Evolutionary conservation across 179 eudicot species (phyloP).

Genomic region (Drosera spatulata): DNA sequence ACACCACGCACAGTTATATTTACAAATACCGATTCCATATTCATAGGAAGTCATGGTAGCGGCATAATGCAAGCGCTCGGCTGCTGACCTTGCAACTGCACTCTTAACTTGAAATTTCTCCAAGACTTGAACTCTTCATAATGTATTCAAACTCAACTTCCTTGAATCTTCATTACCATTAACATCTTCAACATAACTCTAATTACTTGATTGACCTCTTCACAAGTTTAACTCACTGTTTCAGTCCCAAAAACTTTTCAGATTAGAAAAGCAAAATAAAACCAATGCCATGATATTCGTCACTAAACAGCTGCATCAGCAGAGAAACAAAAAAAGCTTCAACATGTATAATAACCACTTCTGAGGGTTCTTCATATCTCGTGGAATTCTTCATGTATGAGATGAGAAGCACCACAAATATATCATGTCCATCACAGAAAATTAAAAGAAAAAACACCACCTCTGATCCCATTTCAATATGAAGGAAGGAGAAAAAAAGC

Average conservation of each 20-base stretch:
- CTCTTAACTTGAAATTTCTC: conserved; percentile 79
- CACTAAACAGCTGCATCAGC: not conserved
- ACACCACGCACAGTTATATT: conserved; percentile 3
- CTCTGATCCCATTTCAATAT: too few species aligned
- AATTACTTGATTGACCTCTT: conserved; percentile 81
- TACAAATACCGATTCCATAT: conserved; percentile 13
- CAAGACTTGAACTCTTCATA: conserved; percentile 87
- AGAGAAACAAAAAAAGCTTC: not conserved
- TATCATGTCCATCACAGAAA: too few species aligned
- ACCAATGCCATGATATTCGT: not conserved
- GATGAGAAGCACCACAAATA: too few species aligned
- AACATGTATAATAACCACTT: not conserved
- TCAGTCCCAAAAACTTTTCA: conserved; percentile 57
- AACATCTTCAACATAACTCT: conserved; percentile 83
- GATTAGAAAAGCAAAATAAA: conserved; percentile 8
- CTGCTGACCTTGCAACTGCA: conserved; percentile 85
- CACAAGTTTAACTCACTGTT: conserved; percentile 73
- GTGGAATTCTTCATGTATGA: too few species aligned
- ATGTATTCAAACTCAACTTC: conserved; percentile 55
- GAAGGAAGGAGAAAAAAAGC: too few species aligned
- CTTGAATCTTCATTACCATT: conserved; percentile 71
- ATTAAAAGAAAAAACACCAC: too few species aligned
- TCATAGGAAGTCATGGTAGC: conserved; percentile 32
- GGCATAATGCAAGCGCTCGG: conserved; percentile 62
- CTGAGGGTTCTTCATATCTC: too few species aligned